Conservation (phyloP, 306 rosid species). For the Vachellia pachyceras region DNA sequence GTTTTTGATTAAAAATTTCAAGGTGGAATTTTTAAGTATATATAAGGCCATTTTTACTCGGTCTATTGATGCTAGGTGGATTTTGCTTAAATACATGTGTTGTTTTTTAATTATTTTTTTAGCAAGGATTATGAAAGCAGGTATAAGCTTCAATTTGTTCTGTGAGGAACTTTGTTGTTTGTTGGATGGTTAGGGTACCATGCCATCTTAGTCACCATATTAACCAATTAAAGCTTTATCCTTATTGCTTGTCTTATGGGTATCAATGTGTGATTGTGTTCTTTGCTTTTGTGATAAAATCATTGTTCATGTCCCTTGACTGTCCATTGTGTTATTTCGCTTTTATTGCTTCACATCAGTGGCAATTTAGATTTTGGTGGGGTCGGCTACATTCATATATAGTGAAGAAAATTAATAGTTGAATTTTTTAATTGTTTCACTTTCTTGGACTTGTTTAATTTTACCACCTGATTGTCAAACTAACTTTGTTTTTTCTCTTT, state of each 20-base stretch:
- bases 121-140: not conserved
- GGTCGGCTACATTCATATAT: not conserved
- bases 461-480: slow-evolving; percentile 53
- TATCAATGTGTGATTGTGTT: not conserved
- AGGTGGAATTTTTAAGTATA: no score
- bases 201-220: not conserved
- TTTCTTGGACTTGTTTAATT: not conserved
- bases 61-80: not conserved
- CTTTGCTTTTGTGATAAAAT: not conserved
- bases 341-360: not conserved
- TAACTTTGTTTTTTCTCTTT: slow-evolving; percentile 97
- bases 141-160: not conserved
- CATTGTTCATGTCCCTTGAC: not conserved
- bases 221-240: not conserved
- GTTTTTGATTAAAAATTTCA: not conserved
- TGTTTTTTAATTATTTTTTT: not conserved
- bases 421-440: not conserved
- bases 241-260: not conserved
- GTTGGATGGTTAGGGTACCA: not conserved
- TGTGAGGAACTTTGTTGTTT: not conserved
- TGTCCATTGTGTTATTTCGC: not conserved
- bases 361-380: not conserved
- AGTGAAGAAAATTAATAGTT: not conserved
- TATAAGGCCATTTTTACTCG: not conserved
- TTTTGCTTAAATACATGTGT: not conserved